These are phyloP conservation scores for Clohesyomyces aquaticus DNA, from an alignment of 495 filamentous ascomycete species.

Conservation along the genomic window DNA sequence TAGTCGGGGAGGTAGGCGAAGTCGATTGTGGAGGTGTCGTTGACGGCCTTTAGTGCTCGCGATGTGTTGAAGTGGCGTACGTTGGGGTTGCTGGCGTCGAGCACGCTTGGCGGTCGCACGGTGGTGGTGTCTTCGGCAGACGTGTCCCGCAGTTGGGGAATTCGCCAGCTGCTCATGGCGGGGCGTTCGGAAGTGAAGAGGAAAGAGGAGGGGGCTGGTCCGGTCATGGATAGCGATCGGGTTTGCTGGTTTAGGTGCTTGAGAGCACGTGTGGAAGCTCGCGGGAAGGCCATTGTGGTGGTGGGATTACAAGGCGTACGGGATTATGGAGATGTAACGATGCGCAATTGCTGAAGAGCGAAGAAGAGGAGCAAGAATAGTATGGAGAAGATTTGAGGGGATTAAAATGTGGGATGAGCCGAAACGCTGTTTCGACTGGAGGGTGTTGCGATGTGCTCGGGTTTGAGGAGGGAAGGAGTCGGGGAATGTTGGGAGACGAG, in stretches of 20 bases:
- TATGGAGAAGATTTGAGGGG: slow-evolving; percentile 2
- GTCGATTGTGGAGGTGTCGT: slow-evolving; percentile 66
- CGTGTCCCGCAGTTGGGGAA: slow-evolving; percentile 57
- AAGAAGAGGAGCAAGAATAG: slow-evolving; percentile 2
- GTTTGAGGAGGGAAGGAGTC: not conserved
- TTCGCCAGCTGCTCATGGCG: slow-evolving; percentile 54
- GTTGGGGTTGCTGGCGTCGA: too few species aligned
- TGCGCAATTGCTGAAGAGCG: slow-evolving; percentile 3
- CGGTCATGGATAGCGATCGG: slow-evolving; percentile 59
- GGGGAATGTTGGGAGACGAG: not conserved
- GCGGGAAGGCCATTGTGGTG: slow-evolving; percentile 60
- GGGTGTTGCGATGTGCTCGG: not conserved
- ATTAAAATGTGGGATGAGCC: slow-evolving; percentile 1
- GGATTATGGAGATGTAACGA: not conserved
- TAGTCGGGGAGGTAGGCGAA: slow-evolving; percentile 64
- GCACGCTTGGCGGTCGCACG: too few species aligned
- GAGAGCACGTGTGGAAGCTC: slow-evolving; percentile 57
- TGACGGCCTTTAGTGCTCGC: slow-evolving; percentile 57
- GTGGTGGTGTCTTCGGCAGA: slow-evolving; percentile 57
- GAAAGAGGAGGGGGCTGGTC: slow-evolving; percentile 48
- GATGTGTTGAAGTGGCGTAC: slow-evolving; percentile 64
- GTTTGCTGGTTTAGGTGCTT: slow-evolving; percentile 48
- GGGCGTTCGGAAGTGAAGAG: slow-evolving; percentile 45
- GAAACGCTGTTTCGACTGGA: slow-evolving; percentile 16
- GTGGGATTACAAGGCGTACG: slow-evolving; percentile 7